phyloP scores from a whole-genome alignment of 768 basidiomycete species.

The Boletus subparvulus region DNA sequence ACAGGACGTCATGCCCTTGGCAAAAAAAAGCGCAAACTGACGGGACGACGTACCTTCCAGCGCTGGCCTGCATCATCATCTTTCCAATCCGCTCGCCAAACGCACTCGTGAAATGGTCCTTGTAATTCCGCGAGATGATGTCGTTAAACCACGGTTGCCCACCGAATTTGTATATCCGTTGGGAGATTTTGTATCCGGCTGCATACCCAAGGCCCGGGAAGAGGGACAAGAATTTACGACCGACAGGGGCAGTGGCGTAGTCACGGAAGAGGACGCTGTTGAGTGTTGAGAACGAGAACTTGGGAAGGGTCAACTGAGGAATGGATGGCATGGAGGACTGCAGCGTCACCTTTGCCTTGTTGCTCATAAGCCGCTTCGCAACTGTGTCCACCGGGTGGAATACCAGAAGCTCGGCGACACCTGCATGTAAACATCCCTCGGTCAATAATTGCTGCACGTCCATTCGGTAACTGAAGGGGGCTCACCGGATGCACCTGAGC shows the following conservation, averaged over 20 bases:
- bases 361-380: conserved; percentile 98
- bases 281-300: conserved; percentile 61
- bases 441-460: neutral
- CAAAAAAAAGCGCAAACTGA: neutral
- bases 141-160: conserved; percentile 99
- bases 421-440: conserved; percentile 37
- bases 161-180: conserved; percentile 96
- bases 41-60: conserved; percentile 69
- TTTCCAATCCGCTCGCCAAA: conserved; percentile 97
- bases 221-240: conserved; percentile 78
- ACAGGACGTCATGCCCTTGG: neutral
- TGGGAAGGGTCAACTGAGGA: conserved; percentile 24
- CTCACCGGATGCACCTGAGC: conserved; percentile 87
- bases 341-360: conserved; percentile 71
- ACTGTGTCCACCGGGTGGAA: conserved; percentile 98
- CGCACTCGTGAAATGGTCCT: conserved; percentile 70
- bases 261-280: conserved; percentile 88
- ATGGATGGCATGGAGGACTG: neutral
- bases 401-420: conserved; percentile 90
- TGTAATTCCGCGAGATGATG: conserved; percentile 79
- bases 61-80: conserved; percentile 92
- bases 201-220: conserved; percentile 99
- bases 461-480: neutral
- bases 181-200: conserved; percentile 94
- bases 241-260: conserved; percentile 64